Evolutionary conservation across 2,329 filamentous ascomycete species (phyloP).

Genomic region (Coccinonectria pachysandricola): DNA sequence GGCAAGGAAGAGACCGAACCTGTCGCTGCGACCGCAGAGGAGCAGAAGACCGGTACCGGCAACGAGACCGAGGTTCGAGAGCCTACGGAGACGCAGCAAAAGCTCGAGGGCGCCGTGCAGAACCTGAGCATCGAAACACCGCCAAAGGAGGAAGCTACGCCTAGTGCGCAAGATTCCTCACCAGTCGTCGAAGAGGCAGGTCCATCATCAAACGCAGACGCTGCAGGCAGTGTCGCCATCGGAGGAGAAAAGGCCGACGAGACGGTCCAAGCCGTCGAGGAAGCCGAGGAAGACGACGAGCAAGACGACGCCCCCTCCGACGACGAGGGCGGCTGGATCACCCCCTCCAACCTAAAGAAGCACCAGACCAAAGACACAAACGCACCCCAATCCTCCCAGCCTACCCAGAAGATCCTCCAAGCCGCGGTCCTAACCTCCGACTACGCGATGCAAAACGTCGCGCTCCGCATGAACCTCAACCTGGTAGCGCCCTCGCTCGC

Average conservation of each 20-base stretch:
- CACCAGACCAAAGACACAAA: conserved; percentile 59
- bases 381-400: conserved; percentile 33
- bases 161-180: conserved; percentile 4
- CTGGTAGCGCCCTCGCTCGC: conserved; percentile 70
- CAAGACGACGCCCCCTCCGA: conserved; percentile 35
- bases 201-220: conserved; percentile 3
- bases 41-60: conserved; percentile 3
- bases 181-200: conserved; percentile 3
- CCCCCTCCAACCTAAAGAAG: conserved; percentile 80
- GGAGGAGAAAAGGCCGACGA: conserved; percentile 10
- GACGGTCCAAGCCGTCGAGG: conserved; percentile 16
- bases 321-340: conserved; percentile 80
- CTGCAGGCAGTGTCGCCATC: conserved; percentile 1
- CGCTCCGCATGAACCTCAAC: conserved; percentile 88
- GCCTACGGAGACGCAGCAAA: conserved; percentile 1
- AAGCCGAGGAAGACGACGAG: conserved; percentile 47
- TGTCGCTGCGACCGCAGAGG: conserved; percentile 1
- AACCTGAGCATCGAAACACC: conserved; percentile 12
- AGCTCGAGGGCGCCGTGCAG: conserved; percentile 13
- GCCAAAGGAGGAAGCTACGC: conserved; percentile 1
- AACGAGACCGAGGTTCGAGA: conserved; percentile 5
- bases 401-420: conserved; percentile 58
- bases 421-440: conserved; percentile 90
- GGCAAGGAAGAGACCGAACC: conserved; percentile 2
- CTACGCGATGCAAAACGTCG: conserved; percentile 96